These are phyloP conservation scores for Erodium trifolium DNA, from an alignment of 441 rosid species.

Conservation along the genomic window DNA sequence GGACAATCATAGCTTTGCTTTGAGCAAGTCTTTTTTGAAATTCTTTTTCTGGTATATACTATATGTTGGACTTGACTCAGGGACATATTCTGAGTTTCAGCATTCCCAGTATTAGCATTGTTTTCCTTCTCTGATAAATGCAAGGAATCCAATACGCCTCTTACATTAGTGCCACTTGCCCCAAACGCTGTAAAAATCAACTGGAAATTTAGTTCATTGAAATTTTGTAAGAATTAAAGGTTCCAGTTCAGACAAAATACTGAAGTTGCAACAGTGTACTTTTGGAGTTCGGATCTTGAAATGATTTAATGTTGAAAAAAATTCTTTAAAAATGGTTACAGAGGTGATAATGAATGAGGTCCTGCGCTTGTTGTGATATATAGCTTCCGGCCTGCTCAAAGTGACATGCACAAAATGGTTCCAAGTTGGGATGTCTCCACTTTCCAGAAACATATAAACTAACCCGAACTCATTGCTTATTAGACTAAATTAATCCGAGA, in stretches of 20 bases:
- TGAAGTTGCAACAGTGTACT: conserved; percentile 1
- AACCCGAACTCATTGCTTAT: background rate
- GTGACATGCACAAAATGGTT: background rate
- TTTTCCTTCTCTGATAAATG: conserved; percentile 23
- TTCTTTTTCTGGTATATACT: conserved; percentile 46
- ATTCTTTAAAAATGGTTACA: conserved; percentile 1
- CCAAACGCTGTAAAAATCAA: conserved; percentile 16
- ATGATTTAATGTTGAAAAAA: background rate
- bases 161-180: conserved; percentile 15
- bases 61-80: conserved; percentile 21
- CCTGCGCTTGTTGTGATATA: conserved; percentile 9
- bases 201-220: background rate
- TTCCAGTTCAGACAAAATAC: background rate
- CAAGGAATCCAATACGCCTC: conserved; percentile 18
- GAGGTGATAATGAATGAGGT: conserved; percentile 12
- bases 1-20: conserved; percentile 24
- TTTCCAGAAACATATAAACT: conserved; percentile 11
- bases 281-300: conserved; percentile 3
- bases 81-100: conserved; percentile 20
- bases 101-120: conserved; percentile 17
- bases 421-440: background rate
- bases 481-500: background rate
- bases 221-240: background rate
- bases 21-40: conserved; percentile 23
- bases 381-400: conserved; percentile 12